Evolutionary conservation across 148 eudicot species (phyloP).

Genomic region (Mesembryanthemum crystallinum): DNA sequence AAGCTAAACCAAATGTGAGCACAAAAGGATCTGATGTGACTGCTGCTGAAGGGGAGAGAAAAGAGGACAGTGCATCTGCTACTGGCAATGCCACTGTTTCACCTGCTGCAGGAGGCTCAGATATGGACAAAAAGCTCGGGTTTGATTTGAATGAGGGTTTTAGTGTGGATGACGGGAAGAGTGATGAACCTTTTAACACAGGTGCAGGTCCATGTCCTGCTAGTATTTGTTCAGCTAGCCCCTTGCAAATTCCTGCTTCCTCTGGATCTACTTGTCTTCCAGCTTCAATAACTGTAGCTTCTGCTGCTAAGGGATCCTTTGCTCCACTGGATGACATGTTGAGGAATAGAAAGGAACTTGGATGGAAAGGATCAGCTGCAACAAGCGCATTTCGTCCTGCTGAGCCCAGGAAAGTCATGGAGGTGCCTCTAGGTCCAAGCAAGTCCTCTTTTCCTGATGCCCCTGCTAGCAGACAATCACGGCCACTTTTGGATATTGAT

Average conservation of each 20-base stretch:
- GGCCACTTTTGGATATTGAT: conserved; percentile 67
- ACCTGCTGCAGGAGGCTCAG: conserved; percentile 31
- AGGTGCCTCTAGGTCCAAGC: conserved; percentile 31
- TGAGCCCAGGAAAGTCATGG: conserved; percentile 61
- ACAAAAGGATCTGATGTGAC: not conserved
- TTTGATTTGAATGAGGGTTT: conserved; percentile 79
- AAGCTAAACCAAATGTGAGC: conserved; percentile 5
- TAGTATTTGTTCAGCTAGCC: conserved; percentile 29
- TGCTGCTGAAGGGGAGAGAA: conserved; percentile 5
- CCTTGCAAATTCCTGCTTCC: conserved; percentile 33
- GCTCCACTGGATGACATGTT: conserved; percentile 59
- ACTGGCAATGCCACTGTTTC: conserved; percentile 22
- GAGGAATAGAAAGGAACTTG: conserved; percentile 59
- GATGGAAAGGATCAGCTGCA: conserved; percentile 94
- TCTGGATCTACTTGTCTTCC: conserved; percentile 33
- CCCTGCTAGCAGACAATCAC: conserved; percentile 40
- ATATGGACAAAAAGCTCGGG: conserved; percentile 39
- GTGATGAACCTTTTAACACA: conserved; percentile 36
- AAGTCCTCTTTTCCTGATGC: conserved; percentile 30
- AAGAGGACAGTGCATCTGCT: conserved; percentile 15
- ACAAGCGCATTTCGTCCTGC: conserved; percentile 97
- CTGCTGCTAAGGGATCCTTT: conserved; percentile 75
- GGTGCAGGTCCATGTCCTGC: conserved; percentile 24
- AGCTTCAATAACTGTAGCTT: conserved; percentile 55
- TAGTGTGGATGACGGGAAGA: conserved; percentile 55